Conservation (phyloP, 2,329 filamentous ascomycete species). For the Xylaria sp. region DNA sequence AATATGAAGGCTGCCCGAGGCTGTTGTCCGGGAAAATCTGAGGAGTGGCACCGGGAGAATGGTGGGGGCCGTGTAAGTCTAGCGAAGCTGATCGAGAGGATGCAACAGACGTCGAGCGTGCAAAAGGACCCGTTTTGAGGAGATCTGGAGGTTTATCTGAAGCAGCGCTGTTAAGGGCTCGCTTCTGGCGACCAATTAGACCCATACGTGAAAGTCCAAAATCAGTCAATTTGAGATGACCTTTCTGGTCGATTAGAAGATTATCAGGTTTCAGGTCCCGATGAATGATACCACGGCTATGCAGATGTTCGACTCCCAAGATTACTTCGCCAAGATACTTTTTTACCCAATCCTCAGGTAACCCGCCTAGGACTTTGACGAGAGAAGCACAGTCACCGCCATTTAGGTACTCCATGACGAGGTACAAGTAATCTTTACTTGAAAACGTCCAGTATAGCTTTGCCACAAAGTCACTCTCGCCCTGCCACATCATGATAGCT, state of each 20-base stretch:
- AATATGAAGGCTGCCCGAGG: slow-evolving; percentile 90
- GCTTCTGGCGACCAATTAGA: slow-evolving; percentile 93
- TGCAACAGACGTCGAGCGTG: slow-evolving; percentile 82
- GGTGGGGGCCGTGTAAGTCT: slow-evolving; percentile 77
- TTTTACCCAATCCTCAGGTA: slow-evolving; percentile 97
- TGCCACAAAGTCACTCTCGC: slow-evolving; percentile 97
- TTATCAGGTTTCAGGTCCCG: slow-evolving; percentile 98
- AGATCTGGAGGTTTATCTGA: slow-evolving; percentile 91
- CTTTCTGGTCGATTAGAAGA: slow-evolving; percentile 94
- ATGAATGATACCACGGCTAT: slow-evolving; percentile 94
- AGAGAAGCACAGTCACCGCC: slow-evolving; percentile 96
- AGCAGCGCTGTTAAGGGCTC: slow-evolving; percentile 80
- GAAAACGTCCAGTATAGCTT: slow-evolving; percentile 99
- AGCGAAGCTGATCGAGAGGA: slow-evolving; percentile 95
- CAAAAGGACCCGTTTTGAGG: slow-evolving; percentile 91
- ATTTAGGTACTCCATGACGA: slow-evolving; percentile 99
- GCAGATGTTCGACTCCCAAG: slow-evolving; percentile 95
- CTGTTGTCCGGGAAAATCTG: slow-evolving; percentile 84
- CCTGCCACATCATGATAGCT: slow-evolving; percentile 99
- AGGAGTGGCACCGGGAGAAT: slow-evolving; percentile 86
- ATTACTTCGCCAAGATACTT: slow-evolving; percentile 98
- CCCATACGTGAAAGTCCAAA: slow-evolving; percentile 98
- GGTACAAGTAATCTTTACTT: slow-evolving; percentile 97
- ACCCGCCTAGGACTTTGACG: slow-evolving; percentile 90
- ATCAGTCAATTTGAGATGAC: slow-evolving; percentile 95